Evolutionary conservation across 2,329 filamentous ascomycete species (phyloP), one percentile per base, ranked within the genome.

Genomic region (Chaetomiaceae sp.): DNA sequence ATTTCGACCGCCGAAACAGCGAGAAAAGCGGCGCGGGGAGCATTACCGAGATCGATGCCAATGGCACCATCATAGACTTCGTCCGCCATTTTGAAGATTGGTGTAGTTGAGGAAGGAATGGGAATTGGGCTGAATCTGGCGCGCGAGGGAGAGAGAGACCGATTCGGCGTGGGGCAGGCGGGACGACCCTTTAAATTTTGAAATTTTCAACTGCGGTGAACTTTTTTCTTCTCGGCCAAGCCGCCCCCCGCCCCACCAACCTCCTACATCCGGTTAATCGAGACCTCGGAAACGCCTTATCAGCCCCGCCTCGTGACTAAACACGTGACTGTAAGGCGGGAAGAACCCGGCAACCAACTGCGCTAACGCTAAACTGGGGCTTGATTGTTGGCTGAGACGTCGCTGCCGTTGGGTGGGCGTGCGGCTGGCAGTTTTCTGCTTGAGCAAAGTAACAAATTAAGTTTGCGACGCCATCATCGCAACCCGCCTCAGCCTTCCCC

Each of bases 41-140:
- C 86, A 70, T 52, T 81, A 95, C 92, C 94, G 80, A 99, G 84
- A 87, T 99, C 94, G 81, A 99, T 99, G 85, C 94, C 94, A 81
- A 97, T 90, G 85, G 94, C 94, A 88, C 94, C 94, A 75, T 99
- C 94, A 77, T 97, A 99, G 70, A 95, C 86, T 86, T 96, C 92
- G 76, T 96, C 91, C 75, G 89, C 86, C 92, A 96, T 96, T 73
- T 78, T 89, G 72, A 69, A 67, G 58, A 63, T 62, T 69, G 66
- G 47, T 53, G 53, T 50, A 51, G 44, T 45, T 56, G 46, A 47
- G 53, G 29, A 50, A 55, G 47, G 48, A 47, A 59, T 55, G 27
- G 52, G 51, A 57, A 55, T 57, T 56, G 51, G 59, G 56, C 40
- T 54, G 61, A 61, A 58, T 60, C 59, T 62, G 56, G 60, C 60